These are phyloP conservation scores for Penicillium aurantiogriseum DNA, from an alignment of 2,329 filamentous ascomycete genomes.

Conservation along the genomic window DNA sequence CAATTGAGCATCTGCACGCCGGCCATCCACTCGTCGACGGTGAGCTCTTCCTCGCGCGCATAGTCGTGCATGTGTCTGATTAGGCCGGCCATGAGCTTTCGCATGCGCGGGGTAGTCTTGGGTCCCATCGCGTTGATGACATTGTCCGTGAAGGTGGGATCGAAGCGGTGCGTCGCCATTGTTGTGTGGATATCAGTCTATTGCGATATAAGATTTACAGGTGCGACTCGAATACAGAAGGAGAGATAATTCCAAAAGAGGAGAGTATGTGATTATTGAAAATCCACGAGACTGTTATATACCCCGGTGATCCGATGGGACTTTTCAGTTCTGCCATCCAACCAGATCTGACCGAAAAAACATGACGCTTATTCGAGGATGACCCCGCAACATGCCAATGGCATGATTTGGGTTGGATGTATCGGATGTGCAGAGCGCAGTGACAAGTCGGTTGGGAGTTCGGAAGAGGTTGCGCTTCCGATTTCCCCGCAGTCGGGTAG, in stretches of 20 bases:
- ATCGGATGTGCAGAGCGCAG: slow-evolving; percentile 3
- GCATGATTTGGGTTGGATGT: slow-evolving; percentile 12
- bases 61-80: slow-evolving; percentile 60
- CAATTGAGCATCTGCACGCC: slow-evolving; percentile 60
- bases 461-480: slow-evolving; percentile 23
- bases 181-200: slow-evolving; percentile 5
- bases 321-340: neutral
- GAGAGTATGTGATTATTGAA: neutral
- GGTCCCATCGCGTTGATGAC: slow-evolving; percentile 74
- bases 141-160: slow-evolving; percentile 60
- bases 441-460: slow-evolving; percentile 8
- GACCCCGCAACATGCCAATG: slow-evolving; percentile 21
- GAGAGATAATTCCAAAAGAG: neutral
- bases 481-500: slow-evolving; percentile 17
- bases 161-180: slow-evolving; percentile 38
- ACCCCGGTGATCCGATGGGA: slow-evolving; percentile 16
- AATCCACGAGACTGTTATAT: slow-evolving; percentile 8
- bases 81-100: slow-evolving; percentile 57
- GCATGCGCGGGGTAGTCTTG: slow-evolving; percentile 65
- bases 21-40: slow-evolving; percentile 59
- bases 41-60: slow-evolving; percentile 58
- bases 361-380: slow-evolving; percentile 21
- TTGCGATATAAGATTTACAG: neutral
- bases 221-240: neutral
- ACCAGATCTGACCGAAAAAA: slow-evolving; percentile 14